Base-by-base conservation (phyloP, 2,329 filamentous ascomycete genomes). In the Xylariaceae sp. region DNA sequence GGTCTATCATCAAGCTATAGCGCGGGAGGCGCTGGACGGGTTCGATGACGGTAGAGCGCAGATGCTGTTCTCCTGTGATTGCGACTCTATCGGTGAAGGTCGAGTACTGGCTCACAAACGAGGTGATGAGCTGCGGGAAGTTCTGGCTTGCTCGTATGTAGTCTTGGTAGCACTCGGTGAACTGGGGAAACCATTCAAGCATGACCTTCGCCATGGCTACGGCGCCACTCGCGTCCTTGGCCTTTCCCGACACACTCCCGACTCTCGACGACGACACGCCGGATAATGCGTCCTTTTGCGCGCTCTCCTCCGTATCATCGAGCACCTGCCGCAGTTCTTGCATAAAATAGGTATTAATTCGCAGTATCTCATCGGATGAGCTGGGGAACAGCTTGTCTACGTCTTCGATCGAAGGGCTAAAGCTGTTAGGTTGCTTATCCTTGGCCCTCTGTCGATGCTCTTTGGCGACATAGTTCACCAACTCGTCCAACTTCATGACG, bases 1-100 rank as follows among this genome's bases (percentile, higher is more conserved):
- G 92, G 76, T 99, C 94, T 67, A 99, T 97, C 70, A 97, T 88
- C 42, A 99, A 80, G 69, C 91, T 97, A 76, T 99, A 99, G 30
- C 94, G 88, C 30, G 94, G 94, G 55, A 99, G 81, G 55, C 94
- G 84, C 73, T 99, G 94, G 0, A 99, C 92, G 2, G 94, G 94
- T 74, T 99, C 94, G 72, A 99, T 99, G 57, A 99, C 82, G 63
- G 94, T 83, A 2, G 94, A 97, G 53, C 90, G 92, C 56, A 97
- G 82, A 59, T 87, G 84, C 75, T 99, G 94, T 73, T 97, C 94
- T 57, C 94, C 93, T 2, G 88, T 88, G 64, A 92, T 86, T 55
- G 90, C 85, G 2, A 97, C 85, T 51, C 89, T 81, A 66, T 88
- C 87, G 2, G 88, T 88, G 71, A 96, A 93, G 68, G 88, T 92